Percentiles rank a stretch among this genome's conserved stretches.
These are phyloP conservation scores for Globisporangium ultimum DNA, from an alignment of 352 stramenopile species.

Conservation along the genomic window DNA sequence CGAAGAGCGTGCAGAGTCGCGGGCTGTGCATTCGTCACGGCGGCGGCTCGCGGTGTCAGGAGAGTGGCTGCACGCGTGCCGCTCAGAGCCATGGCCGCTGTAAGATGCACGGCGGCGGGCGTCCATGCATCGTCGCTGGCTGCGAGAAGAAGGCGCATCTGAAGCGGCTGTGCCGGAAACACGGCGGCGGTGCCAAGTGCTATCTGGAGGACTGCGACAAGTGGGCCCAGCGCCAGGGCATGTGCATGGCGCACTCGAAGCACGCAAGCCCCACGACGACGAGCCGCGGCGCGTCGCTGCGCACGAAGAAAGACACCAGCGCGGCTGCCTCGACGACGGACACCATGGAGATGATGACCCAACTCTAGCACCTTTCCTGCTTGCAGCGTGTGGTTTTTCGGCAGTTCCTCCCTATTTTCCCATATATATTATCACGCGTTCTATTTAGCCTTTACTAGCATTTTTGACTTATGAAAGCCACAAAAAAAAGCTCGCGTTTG, in stretches of 20 bases:
- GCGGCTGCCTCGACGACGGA: neutral
- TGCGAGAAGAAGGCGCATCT: conserved; percentile 84
- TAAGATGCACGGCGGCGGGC: conserved; percentile 53
- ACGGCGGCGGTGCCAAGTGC: conserved; percentile 81
- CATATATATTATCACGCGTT: neutral
- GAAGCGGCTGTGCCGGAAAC: conserved; percentile 78
- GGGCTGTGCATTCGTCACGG: conserved; percentile 65
- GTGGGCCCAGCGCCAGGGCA: conserved; percentile 77
- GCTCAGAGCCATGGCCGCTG: conserved; percentile 77
- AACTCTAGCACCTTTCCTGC: neutral
- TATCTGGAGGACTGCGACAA: conserved; percentile 63
- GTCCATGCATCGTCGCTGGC: conserved; percentile 53
- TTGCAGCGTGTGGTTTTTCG: neutral
- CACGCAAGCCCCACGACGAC: conserved; percentile 14
- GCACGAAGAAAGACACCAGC: neutral
- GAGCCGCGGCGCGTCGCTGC: neutral
- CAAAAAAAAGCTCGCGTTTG: neutral
- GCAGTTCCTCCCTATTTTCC: neutral
- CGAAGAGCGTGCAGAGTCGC: conserved; percentile 79
- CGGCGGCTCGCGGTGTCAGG: conserved; percentile 74
- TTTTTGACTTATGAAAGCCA: neutral
- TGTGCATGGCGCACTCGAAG: conserved; percentile 87
- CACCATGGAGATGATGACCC: neutral
- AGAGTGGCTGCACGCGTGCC: conserved; percentile 42
- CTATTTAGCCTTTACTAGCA: neutral